Conservation (phyloP, 2,329 filamentous ascomycete species). For the Sclerotinia subarctica region DNA sequence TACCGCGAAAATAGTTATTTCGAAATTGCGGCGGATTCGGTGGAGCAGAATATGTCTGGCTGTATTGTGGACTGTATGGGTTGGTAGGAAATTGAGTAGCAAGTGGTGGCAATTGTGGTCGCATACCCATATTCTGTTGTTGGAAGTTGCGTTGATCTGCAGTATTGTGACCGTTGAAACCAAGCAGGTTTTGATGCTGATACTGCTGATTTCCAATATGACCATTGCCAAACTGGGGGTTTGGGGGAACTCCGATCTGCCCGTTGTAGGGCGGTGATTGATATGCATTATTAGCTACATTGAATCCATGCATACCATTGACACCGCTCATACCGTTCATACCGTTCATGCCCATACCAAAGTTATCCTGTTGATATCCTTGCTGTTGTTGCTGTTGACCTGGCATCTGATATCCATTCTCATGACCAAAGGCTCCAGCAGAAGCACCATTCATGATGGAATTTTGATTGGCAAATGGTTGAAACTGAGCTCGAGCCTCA, state of each 20-base stretch:
- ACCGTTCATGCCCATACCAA: not conserved
- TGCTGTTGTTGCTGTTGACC: not conserved
- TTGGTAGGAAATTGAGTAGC: constrained; percentile 4
- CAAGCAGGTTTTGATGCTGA: constrained; percentile 5
- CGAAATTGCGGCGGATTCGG: constrained; percentile 1
- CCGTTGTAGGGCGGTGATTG: constrained; percentile 6
- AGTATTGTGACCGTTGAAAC: not conserved
- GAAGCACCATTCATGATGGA: not conserved
- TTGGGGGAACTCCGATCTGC: not conserved
- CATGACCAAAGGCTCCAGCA: not conserved
- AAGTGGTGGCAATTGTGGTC: constrained; percentile 9
- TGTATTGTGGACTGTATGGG: not conserved
- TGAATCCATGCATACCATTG: not conserved
- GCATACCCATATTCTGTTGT: constrained; percentile 10
- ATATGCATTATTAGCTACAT: not conserved
- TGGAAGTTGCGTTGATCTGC: not conserved
- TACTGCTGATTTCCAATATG: not conserved
- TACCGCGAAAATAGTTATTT: constrained; percentile 1
- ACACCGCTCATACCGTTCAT: not conserved
- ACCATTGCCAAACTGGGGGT: not conserved
- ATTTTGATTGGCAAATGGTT: constrained; percentile 1
- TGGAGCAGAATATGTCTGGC: constrained; percentile 9
- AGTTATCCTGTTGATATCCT: not conserved
- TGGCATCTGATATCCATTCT: not conserved
- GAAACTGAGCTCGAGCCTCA: constrained; percentile 10